A percentile compares a stretch with the other conserved stretches of the same genome.
phyloP scores from a whole-genome alignment of 768 basidiomycete genomes.

The Pisolithus tinctorius region DNA sequence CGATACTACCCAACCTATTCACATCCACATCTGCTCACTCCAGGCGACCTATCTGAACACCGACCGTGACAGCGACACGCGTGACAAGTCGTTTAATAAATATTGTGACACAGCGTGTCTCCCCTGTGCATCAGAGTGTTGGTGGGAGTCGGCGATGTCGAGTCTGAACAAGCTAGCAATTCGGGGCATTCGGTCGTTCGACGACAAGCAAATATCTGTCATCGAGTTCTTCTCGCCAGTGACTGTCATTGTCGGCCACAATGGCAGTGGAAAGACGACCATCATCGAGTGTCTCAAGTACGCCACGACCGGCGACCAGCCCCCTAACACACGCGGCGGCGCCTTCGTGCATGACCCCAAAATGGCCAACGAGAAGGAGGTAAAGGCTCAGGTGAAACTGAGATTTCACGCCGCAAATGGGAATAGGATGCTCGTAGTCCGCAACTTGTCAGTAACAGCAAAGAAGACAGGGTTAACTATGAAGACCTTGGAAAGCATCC shows the following conservation, averaged over 20 bases:
- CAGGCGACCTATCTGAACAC: too few relatives aligned
- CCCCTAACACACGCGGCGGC: slow-evolving; percentile 96
- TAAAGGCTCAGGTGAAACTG: slow-evolving; percentile 96
- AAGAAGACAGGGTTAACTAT: slow-evolving; percentile 93
- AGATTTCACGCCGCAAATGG: slow-evolving; percentile 88
- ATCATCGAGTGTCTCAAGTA: slow-evolving; percentile 99
- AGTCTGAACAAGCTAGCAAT: slow-evolving; percentile 90
- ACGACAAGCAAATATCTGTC: slow-evolving; percentile 88
- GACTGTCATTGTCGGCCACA: slow-evolving; percentile 97
- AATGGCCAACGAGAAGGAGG: slow-evolving; percentile 99
- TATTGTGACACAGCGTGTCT: not conserved
- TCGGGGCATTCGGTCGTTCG: slow-evolving; percentile 90
- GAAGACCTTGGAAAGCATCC: slow-evolving; percentile 94
- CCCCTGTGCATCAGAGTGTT: too few relatives aligned
- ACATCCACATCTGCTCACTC: too few relatives aligned
- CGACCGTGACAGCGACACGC: not conserved
- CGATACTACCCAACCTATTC: not conserved
- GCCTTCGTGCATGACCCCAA: slow-evolving; percentile 98
- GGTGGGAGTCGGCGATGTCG: slow-evolving; percentile 46
- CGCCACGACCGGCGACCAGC: slow-evolving; percentile 96
- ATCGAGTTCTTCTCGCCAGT: slow-evolving; percentile 98
- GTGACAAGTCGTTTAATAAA: not conserved
- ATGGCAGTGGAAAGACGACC: slow-evolving; percentile 98
- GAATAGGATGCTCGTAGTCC: slow-evolving; percentile 82
- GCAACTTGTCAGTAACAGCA: slow-evolving; percentile 86